Percentiles rank a stretch among this genome's conserved stretches.
Evolutionary conservation across 495 filamentous ascomycete genomes (phyloP).

Genomic region (Hypoxylon fuscum): DNA sequence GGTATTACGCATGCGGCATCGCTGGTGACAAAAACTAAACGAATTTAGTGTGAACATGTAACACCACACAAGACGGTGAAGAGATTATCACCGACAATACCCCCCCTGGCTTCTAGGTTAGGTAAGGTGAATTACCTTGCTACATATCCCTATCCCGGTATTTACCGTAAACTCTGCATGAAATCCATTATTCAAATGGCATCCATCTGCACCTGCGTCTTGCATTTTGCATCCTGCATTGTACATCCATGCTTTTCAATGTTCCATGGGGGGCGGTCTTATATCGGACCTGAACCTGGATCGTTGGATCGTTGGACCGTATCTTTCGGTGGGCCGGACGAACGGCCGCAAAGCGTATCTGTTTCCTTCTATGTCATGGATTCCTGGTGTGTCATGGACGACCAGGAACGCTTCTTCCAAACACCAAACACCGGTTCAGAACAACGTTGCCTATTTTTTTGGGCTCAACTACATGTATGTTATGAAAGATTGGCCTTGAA

Average conservation of each 20-base stretch:
- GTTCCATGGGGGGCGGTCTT: constrained; percentile 28
- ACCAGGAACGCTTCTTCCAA: constrained; percentile 15
- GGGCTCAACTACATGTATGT: not conserved
- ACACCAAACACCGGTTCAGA: constrained; percentile 17
- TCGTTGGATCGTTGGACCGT: constrained; percentile 9
- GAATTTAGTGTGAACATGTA: not conserved
- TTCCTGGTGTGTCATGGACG: constrained; percentile 10
- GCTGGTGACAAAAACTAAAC: constrained; percentile 11
- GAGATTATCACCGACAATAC: constrained; percentile 29
- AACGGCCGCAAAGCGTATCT: constrained; percentile 33
- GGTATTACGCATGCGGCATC: constrained; percentile 31
- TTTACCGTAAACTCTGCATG: constrained; percentile 25
- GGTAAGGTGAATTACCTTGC: constrained; percentile 18
- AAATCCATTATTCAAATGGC: constrained; percentile 21
- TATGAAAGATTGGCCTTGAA: not conserved
- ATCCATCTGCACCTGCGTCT: constrained; percentile 5
- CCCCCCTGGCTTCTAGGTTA: constrained; percentile 27
- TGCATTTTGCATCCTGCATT: constrained; percentile 29
- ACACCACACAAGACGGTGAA: constrained; percentile 9
- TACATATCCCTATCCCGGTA: constrained; percentile 30
- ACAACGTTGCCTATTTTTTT: constrained; percentile 5
- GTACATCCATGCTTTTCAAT: constrained; percentile 22
- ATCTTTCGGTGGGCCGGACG: constrained; percentile 28
- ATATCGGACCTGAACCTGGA: constrained; percentile 25
- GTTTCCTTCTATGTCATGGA: constrained; percentile 34